Evolutionary conservation across 2,329 filamentous ascomycete species (phyloP), one percentile per base, ranked within the genome.

Genomic region (Pseudogymnoascus sp.): DNA sequence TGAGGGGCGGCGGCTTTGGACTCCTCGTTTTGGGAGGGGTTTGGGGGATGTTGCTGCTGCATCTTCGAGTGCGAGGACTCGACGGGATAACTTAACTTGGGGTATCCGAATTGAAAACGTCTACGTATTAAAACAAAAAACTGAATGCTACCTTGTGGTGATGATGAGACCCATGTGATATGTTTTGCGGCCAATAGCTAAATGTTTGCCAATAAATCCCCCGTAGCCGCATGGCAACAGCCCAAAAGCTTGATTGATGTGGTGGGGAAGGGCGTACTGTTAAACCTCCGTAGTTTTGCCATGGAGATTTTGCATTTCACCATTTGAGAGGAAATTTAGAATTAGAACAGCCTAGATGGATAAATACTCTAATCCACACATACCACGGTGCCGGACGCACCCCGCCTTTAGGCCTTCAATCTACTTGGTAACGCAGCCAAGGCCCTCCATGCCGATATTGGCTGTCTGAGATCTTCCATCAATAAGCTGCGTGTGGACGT

Each of bases 51-150:
- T 25, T 25, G 22, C 22, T 54, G 47, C 47, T 54, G 47, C 47
- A 54, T 25, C 47, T 54, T 54, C 47, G 32, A 20, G 47, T 54
- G 47, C 47, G 47, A 54, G 28, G 47, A 54, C 47, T 54, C 25
- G 47, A 54, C 47, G 47, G 47, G 47, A 54, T 54, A 32, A 54
- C 47, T 54, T 54, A 20, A 54, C 47, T 54, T 32, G 28, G n/a
- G 25, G 16, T 54, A 54, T 54, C 47, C 47, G 47, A 54, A 54
- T 54, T 54, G 47, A 54, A 54, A 54, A 54, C 47, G 47, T 54
- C 47, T 54, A 54, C 47, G 47, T 54, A 54, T 54, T 18, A 25
- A 32, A 25, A 25, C 22, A 25, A 25, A 25, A 25, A 25, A 4
- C 22, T 5, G 16, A 28, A 32, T 32, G 5, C 28, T 54, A 20